phyloP scores from a whole-genome alignment of 2,329 filamentous ascomycete genomes.

The Pestalotiopsis sp. region DNA sequence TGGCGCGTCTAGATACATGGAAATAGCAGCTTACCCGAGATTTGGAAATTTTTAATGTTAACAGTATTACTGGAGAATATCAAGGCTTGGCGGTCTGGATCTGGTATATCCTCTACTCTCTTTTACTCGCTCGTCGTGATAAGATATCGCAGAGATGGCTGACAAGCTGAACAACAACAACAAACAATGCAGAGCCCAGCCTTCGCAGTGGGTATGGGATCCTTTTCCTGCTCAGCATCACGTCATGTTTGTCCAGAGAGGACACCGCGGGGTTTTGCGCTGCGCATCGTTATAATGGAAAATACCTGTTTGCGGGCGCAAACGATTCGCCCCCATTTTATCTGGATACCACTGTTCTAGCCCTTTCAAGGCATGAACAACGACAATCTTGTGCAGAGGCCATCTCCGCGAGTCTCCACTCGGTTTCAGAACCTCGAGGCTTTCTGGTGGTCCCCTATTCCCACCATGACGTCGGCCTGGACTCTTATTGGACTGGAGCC shows the following conservation, averaged over 20 bases:
- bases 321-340: not conserved
- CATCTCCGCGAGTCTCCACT: not conserved
- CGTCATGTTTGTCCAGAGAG: not conserved
- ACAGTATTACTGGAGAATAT: not conserved
- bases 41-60: not conserved
- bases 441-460: not conserved
- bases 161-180: not conserved
- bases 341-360: not conserved
- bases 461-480: constrained; percentile 7
- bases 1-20: not conserved
- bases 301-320: not conserved
- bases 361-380: not conserved
- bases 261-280: not conserved
- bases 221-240: not conserved
- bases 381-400: constrained; percentile 1
- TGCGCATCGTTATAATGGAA: not conserved
- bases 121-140: not conserved
- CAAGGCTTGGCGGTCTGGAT: not conserved
- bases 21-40: not conserved
- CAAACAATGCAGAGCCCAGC: not conserved
- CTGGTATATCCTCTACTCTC: not conserved
- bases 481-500: not conserved
- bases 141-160: not conserved
- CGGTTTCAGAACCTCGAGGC: constrained; percentile 8
- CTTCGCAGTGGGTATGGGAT: not conserved